Evolutionary conservation across 345 rosid genomes (phyloP), one percentile per base, ranked within the genome.

Genomic region (Melastoma malabathricum): DNA sequence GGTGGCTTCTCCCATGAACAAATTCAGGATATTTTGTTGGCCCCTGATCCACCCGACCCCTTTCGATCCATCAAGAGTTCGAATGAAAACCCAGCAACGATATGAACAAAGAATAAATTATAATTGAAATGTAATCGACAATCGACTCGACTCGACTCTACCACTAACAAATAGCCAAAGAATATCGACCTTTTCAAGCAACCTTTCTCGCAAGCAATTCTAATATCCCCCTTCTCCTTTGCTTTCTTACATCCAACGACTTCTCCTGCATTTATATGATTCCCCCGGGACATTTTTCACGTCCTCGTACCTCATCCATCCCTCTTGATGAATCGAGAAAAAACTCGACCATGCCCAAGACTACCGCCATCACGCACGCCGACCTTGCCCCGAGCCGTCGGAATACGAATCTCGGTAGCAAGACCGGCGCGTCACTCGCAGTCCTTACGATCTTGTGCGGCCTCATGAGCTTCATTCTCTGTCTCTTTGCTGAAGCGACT

Each of bases 161-260:
- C 19, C 61, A 66, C 49, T 74, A 65, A 63, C 51, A 22, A 22
- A 22, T 22, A 4, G 25, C 67, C 59, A 18, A 51, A 46, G 96
- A 82, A 84, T 87, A 82, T 79, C 78, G 68, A 69, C 77, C 70
- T 5, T 72, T 75, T 74, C 70, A 90, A 90, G 96, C 73, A 80
- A 86, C 98, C 93, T 84, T 86, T 74, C 73, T 56, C 58, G 64
- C 81, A 86, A 92, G 98, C 82, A 62, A 90, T 79, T 75, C 86
- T 63, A 23, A 58, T 67, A 59, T 69, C 59, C 67, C 52, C 44
- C 18, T 16, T 56, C 27, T 64, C 57, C 18, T 18, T 44, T n/a
- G 43, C 57, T 38, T 34, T 34, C 41, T 34, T 34, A 34, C 41
- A 34, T 34, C 41, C 12, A 31, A 9, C 38, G 38, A 9, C 12